Conservation (phyloP, 768 basidiomycete species). For the Strobilomyces confusus region DNA sequence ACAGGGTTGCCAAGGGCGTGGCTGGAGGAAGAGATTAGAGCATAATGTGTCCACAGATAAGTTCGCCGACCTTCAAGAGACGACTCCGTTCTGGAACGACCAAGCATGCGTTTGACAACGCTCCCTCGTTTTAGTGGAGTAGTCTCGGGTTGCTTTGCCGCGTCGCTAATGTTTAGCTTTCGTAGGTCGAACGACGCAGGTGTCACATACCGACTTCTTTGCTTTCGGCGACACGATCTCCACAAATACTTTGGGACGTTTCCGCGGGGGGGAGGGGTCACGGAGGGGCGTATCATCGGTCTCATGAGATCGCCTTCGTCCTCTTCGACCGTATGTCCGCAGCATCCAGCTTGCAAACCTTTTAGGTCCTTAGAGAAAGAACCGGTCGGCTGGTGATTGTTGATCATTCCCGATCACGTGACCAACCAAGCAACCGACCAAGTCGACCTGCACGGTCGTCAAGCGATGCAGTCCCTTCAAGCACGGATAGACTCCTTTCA, state of each 20-base stretch:
- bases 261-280: slow-evolving; percentile 20
- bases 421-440: background rate
- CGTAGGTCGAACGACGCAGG: background rate
- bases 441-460: no score
- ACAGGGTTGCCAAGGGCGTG: background rate
- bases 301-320: slow-evolving; percentile 6
- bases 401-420: slow-evolving; percentile 4
- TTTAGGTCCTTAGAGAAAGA: no score
- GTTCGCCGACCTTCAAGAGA: slow-evolving; percentile 33
- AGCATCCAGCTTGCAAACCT: slow-evolving; percentile 22
- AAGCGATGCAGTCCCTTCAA: slow-evolving; percentile 47
- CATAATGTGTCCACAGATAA: background rate
- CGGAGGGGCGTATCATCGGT: background rate
- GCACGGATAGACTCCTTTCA: slow-evolving; percentile 66
- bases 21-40: background rate
- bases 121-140: slow-evolving; percentile 36
- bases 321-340: slow-evolving; percentile 35
- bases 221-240: slow-evolving; percentile 24
- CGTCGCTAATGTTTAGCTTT: background rate
- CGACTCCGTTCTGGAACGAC: slow-evolving; percentile 62
- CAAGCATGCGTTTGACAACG: slow-evolving; percentile 69
- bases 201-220: background rate
- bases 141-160: background rate
- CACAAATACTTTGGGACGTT: slow-evolving; percentile 31
- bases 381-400: no score